phyloP scores from a whole-genome alignment of 2,329 filamentous ascomycete species.

The Claviceps sp. region DNA sequence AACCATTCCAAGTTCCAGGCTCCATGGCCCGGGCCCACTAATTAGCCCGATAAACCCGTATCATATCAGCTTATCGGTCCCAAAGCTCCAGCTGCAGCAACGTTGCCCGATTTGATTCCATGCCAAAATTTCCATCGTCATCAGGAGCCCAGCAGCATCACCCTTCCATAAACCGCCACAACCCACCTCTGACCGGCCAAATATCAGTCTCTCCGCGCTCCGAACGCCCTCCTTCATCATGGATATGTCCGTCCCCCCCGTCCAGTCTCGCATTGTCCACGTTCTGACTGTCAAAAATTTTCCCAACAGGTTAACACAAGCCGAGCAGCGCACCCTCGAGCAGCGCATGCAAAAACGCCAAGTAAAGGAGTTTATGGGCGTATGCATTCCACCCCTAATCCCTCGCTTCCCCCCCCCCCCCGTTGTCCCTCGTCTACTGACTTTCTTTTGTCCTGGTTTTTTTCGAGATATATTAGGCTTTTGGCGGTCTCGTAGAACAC shows the following conservation, averaged over 20 bases:
- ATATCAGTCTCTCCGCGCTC: not conserved
- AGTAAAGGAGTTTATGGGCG: constrained; percentile 97
- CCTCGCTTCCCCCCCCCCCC: not conserved
- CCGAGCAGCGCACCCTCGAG: constrained; percentile 88
- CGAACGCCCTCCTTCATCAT: constrained; percentile 3
- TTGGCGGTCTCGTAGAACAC: constrained; percentile 46
- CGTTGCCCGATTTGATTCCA: not conserved
- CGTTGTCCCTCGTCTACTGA: not conserved
- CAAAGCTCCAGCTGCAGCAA: no score
- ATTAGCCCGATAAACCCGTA: not conserved
- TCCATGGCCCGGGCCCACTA: no score
- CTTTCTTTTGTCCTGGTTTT: not conserved
- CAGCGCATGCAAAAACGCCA: constrained; percentile 94
- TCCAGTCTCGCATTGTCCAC: not conserved
- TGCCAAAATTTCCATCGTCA: constrained; percentile 17
- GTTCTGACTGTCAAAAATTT: no score
- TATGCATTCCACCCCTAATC: constrained; percentile 44
- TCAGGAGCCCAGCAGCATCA: not conserved
- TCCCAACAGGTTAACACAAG: constrained; percentile 44
- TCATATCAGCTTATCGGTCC: constrained; percentile 1
- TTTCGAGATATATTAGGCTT: constrained; percentile 15
- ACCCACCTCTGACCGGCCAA: constrained; percentile 3
- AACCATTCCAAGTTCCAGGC: no score
- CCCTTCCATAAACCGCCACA: not conserved
- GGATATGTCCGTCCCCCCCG: constrained; percentile 7